These are phyloP conservation scores for Sanguinoderma infundibulare DNA, from an alignment of 1,284 basidiomycete genomes.

Conservation along the genomic window DNA sequence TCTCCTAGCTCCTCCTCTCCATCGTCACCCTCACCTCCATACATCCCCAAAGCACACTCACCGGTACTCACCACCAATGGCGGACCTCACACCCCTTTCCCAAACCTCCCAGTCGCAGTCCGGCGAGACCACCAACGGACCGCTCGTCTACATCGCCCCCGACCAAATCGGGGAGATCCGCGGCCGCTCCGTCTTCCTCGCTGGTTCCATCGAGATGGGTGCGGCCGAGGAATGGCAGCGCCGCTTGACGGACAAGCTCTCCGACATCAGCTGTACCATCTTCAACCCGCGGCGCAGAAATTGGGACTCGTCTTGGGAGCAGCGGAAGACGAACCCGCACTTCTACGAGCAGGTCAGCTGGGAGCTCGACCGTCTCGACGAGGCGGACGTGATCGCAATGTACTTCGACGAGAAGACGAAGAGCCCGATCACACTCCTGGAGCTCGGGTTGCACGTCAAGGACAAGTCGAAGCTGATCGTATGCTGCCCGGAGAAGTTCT, in stretches of 20 bases:
- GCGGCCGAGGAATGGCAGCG: constrained; percentile 3
- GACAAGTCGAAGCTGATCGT: constrained; percentile 3
- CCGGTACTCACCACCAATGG: too few relatives aligned
- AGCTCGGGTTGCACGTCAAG: constrained; percentile 8
- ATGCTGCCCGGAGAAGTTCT: constrained; percentile 4
- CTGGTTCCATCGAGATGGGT: constrained; percentile 10
- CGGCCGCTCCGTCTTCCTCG: constrained; percentile 10
- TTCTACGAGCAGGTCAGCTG: constrained; percentile 9
- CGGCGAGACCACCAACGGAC: not conserved
- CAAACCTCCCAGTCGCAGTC: not conserved
- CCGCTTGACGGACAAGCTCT: not conserved
- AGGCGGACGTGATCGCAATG: constrained; percentile 9
- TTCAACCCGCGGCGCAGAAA: constrained; percentile 10
- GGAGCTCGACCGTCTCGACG: constrained; percentile 7
- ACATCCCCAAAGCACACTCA: too few relatives aligned
- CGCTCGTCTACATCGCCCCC: constrained; percentile 1
- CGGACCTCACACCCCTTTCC: too few relatives aligned
- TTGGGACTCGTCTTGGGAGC: constrained; percentile 5
- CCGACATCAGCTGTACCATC: constrained; percentile 4
- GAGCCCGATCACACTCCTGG: constrained; percentile 9
- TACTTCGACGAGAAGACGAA: constrained; percentile 5
- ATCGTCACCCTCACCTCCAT: too few relatives aligned
- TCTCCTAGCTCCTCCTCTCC: too few relatives aligned
- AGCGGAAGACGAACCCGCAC: not conserved
- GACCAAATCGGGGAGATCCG: not conserved